Base-by-base conservation (phyloP, 305 asterid species). In the Stenogyne calaminthoides region DNA sequence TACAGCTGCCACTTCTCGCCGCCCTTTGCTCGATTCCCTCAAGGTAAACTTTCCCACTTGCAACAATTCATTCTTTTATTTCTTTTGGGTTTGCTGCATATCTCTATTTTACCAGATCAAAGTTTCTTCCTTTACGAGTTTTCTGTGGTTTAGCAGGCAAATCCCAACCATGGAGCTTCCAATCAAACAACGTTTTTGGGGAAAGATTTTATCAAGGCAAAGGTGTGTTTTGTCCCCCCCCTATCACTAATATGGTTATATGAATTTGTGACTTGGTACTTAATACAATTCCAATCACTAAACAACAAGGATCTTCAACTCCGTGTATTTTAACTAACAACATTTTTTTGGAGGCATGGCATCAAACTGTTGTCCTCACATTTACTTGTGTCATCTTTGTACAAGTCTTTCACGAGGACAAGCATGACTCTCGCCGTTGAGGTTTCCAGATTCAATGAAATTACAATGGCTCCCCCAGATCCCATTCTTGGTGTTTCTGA, bases 401-500 rank as follows among this genome's bases (percentile, higher is more conserved):
- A 64, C 80, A 85, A 95, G 97, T 75, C 88, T 77, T 84, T 81
- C 69, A 77, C 84, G 42, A 85, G 93, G 84, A 72, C 85, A 51
- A 81, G 76, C 76, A 90, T 90, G 96, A 46, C 75, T 16, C 79
- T 83, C 69, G 84, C 96, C 16, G 84, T 86, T 57, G 81, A 87
- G 29, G 88, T 78, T 51, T 95, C 99, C 77, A 87, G 83, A 60
- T 95, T 92, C 75, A 87, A 80, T 73, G 82, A 78, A 77, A 70
- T 95, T 59, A 76, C 93, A 32, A 88, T 95, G 99, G 98, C 99
- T 69, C 99, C 99, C 61, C 93, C 99, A 29, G 99, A 95, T 81
- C 99, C 98, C 67, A 92, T 95, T 76, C 98, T 95, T 51, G 98
- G 97, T 49, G 98, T 92, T 72, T 92, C 99, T 67, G 99, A 95